These are phyloP conservation scores for Fusarium sp. DNA, from an alignment of 2,329 filamentous ascomycete species.

Conservation along the genomic window DNA sequence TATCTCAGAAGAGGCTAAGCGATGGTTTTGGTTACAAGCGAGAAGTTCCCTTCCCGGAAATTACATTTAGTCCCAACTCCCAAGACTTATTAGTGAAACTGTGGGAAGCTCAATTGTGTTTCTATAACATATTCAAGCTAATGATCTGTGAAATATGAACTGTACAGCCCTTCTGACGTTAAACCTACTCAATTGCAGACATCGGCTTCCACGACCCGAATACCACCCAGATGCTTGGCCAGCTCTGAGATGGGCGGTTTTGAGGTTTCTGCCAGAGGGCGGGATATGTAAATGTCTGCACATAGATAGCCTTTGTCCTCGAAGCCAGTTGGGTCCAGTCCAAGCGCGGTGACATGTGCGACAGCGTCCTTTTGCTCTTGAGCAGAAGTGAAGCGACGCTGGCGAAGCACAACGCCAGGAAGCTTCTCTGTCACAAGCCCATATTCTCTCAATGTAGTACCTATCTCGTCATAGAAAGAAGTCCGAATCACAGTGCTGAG, in stretches of 20 bases:
- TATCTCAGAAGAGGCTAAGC: too few species aligned
- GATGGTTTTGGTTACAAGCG: too few species aligned
- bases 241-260: neutral
- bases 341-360: neutral
- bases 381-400: neutral
- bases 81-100: too few species aligned
- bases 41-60: too few species aligned
- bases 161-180: too few species aligned
- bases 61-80: too few species aligned
- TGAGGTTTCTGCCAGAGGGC: neutral
- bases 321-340: neutral
- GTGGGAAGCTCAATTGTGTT: too few species aligned
- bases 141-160: too few species aligned
- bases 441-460: neutral
- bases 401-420: neutral
- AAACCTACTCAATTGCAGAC: too few species aligned
- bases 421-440: neutral
- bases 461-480: neutral
- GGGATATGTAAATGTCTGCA: neutral
- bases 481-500: neutral
- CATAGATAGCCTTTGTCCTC: neutral
- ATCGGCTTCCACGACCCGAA: too few species aligned
- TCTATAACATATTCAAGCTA: too few species aligned
- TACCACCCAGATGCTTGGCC: neutral
- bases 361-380: neutral